Conservation (phyloP, 345 rosid species). For the Cardiospermum halicacabum region DNA sequence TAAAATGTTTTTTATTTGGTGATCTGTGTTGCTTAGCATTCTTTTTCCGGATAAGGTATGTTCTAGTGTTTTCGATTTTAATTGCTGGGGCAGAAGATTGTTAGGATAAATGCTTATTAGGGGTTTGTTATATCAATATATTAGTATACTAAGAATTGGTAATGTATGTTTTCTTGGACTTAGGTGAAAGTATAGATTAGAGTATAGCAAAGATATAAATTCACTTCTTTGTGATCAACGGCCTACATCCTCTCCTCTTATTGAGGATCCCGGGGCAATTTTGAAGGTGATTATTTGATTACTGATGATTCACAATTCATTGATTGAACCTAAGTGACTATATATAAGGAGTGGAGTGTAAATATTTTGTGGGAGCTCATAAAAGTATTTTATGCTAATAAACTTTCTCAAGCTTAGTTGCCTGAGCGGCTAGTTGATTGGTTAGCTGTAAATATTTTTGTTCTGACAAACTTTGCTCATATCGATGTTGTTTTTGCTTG, state of each 20-base stretch:
- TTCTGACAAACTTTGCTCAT: conserved; percentile 4
- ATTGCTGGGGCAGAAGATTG: no score
- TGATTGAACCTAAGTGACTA: neutral
- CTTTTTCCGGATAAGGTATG: no score
- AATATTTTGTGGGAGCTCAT: conserved; percentile 97
- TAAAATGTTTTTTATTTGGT: no score
- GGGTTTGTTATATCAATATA: no score
- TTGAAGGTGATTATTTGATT: conserved; percentile 40
- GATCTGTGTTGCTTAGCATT: no score
- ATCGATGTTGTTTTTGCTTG: neutral
- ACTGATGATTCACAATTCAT: neutral
- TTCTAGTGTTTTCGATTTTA: neutral
- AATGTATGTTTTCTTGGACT: conserved; percentile 5
- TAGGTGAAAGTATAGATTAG: conserved; percentile 90
- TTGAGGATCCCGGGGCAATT: conserved; percentile 63
- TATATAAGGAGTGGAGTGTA: neutral
- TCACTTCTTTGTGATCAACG: conserved; percentile 52
- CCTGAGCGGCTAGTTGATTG: conserved; percentile 87
- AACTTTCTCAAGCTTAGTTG: conserved; percentile 64
- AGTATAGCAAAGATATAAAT: conserved; percentile 76
- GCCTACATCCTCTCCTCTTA: conserved; percentile 26
- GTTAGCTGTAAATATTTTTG: conserved; percentile 74
- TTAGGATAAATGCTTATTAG: no score
- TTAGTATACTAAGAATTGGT: no score
- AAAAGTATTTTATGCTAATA: conserved; percentile 82